A percentile compares a stretch with the other conserved stretches of the same genome.
These are phyloP conservation scores for Ogataea haglerorum DNA, from an alignment of 805 yeast genomes.

Conservation along the genomic window DNA sequence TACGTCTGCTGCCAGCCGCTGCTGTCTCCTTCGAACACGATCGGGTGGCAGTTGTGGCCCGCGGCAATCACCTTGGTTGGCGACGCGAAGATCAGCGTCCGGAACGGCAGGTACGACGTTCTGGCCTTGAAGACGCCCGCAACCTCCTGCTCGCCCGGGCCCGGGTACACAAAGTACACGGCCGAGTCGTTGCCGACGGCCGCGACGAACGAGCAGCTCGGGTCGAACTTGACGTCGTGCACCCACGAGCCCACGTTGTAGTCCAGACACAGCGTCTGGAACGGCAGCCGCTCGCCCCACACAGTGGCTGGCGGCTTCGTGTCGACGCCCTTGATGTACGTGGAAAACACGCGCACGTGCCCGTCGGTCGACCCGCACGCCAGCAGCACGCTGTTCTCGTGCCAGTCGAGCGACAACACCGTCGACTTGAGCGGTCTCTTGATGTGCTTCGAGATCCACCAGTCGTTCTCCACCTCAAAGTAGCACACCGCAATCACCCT, in stretches of 20 bases:
- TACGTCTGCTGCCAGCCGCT: constrained; percentile 67
- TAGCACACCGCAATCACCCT: constrained; percentile 93
- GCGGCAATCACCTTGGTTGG: constrained; percentile 75
- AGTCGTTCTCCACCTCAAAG: constrained; percentile 92
- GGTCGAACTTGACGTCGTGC: constrained; percentile 84
- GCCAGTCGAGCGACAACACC: constrained; percentile 83
- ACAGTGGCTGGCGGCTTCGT: constrained; percentile 71
- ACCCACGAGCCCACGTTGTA: constrained; percentile 79
- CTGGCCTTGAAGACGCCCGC: constrained; percentile 51
- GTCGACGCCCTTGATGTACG: constrained; percentile 86
- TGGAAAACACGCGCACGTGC: constrained; percentile 83
- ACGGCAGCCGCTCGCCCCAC: constrained; percentile 96
- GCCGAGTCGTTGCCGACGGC: constrained; percentile 85
- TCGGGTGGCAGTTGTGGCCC: constrained; percentile 90
- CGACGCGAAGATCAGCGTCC: constrained; percentile 64
- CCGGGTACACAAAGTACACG: constrained; percentile 75
- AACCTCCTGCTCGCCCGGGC: constrained; percentile 53
- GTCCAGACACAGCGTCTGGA: constrained; percentile 87
- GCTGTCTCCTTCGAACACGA: constrained; percentile 68
- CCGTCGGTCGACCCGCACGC: constrained; percentile 95
- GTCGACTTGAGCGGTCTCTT: constrained; percentile 93
- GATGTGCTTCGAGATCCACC: constrained; percentile 99
- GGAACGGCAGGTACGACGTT: constrained; percentile 77
- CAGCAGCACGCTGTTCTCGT: constrained; percentile 82
- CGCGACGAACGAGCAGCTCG: constrained; percentile 72